phyloP scores from a whole-genome alignment of 805 yeast genomes.

The Pichia cephalocereana region DNA sequence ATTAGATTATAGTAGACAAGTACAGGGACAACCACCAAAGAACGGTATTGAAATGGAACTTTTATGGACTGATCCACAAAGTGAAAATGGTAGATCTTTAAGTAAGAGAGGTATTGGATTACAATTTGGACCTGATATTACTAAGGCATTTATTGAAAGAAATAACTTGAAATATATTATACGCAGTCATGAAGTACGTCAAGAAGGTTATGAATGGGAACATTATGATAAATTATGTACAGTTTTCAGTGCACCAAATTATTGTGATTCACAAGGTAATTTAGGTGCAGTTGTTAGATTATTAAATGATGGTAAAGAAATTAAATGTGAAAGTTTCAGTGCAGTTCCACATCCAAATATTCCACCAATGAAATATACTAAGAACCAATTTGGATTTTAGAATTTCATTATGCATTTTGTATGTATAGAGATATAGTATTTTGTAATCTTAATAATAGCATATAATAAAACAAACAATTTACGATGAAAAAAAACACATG shows the following conservation, averaged over 20 bases:
- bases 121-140: constrained; percentile 95
- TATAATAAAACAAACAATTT: background rate
- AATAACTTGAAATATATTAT: constrained; percentile 73
- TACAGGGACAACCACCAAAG: constrained; percentile 70
- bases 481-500: background rate
- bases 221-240: constrained; percentile 83
- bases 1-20: constrained; percentile 50
- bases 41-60: constrained; percentile 94
- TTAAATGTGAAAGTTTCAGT: constrained; percentile 52
- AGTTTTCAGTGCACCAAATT: constrained; percentile 97
- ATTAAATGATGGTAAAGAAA: constrained; percentile 5
- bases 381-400: constrained; percentile 31
- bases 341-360: constrained; percentile 89
- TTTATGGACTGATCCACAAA: constrained; percentile 96
- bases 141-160: constrained; percentile 61
- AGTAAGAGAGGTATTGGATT: constrained; percentile 93
- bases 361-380: constrained; percentile 89
- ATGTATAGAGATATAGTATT: background rate
- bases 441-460: no score
- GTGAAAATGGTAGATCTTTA: constrained; percentile 65
- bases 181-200: constrained; percentile 92
- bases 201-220: constrained; percentile 82
- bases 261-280: constrained; percentile 89
- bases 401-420: background rate
- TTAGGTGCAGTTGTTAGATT: constrained; percentile 83